These are phyloP conservation scores for Epicoccum nigrum DNA, from an alignment of 2,329 filamentous ascomycete species.

Conservation along the genomic window DNA sequence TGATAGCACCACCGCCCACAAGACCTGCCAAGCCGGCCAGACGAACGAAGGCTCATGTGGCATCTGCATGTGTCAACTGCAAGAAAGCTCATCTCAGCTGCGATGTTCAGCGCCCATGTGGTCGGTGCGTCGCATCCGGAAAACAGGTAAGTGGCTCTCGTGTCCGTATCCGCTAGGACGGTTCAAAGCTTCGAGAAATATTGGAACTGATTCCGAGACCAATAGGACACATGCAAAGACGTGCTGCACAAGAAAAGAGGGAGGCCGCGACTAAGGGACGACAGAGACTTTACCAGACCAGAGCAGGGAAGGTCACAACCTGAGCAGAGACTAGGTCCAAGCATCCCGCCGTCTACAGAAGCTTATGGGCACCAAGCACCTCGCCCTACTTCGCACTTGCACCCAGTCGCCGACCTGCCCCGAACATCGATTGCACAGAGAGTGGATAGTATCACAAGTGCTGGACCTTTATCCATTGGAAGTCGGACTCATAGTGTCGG, in stretches of 20 bases:
- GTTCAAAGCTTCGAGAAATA: constrained; percentile 7
- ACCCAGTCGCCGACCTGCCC: constrained; percentile 33
- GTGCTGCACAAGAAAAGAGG: constrained; percentile 87
- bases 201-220: constrained; percentile 21
- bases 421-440: constrained; percentile 28
- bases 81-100: constrained; percentile 78
- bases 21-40: constrained; percentile 45
- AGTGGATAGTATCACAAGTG: constrained; percentile 22
- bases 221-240: constrained; percentile 76
- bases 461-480: constrained; percentile 21
- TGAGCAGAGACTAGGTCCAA: constrained; percentile 33
- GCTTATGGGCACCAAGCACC: constrained; percentile 28
- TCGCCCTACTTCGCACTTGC: constrained; percentile 28
- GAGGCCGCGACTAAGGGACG: constrained; percentile 75
- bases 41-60: constrained; percentile 77
- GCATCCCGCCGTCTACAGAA: constrained; percentile 28
- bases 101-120: constrained; percentile 75
- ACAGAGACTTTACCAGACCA: constrained; percentile 42
- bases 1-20: constrained; percentile 40
- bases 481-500: constrained; percentile 23
- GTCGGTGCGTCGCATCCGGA: constrained; percentile 76
- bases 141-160: constrained; percentile 61
- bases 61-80: constrained; percentile 84
- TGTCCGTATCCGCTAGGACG: constrained; percentile 7
- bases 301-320: constrained; percentile 38